phyloP scores from a whole-genome alignment of 495 filamentous ascomycete species.

The Daldinia vernicosa region DNA sequence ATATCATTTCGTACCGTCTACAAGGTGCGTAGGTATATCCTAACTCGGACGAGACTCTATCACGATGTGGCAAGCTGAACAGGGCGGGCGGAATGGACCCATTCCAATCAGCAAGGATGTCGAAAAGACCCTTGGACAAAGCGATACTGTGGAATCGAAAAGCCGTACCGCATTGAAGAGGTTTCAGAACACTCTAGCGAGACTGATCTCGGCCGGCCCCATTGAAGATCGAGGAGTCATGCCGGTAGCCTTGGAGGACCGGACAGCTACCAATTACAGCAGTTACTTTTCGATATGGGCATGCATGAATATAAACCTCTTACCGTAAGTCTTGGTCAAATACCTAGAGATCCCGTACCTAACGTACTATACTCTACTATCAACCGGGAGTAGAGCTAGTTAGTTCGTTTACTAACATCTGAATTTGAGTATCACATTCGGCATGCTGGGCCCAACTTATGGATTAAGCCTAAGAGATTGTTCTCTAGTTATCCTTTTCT shows the following conservation, averaged over 20 bases:
- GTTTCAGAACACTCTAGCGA: background rate
- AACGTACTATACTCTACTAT: too few relatives aligned
- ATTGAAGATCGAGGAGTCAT: constrained; percentile 60
- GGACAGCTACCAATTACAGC: constrained; percentile 57
- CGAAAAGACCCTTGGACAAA: constrained; percentile 17
- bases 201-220: constrained; percentile 20
- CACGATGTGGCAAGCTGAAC: constrained; percentile 12
- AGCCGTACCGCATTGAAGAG: background rate
- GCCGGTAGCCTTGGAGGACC: constrained; percentile 61
- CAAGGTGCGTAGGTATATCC: background rate
- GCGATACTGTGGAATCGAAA: constrained; percentile 14
- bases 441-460: constrained; percentile 63
- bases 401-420: constrained; percentile 35
- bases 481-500: constrained; percentile 64
- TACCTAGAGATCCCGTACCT: too few relatives aligned
- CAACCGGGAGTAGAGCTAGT: background rate
- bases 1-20: background rate
- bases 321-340: constrained; percentile 47
- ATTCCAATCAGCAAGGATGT: constrained; percentile 8
- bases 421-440: constrained; percentile 61
- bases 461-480: constrained; percentile 59
- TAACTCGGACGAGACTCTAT: background rate
- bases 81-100: background rate
- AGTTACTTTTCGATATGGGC: constrained; percentile 61
- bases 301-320: constrained; percentile 54